A percentile compares a stretch with the other conserved stretches of the same genome.
Conservation (phyloP, 2,329 filamentous ascomycete species). For the Xylaria sp. region DNA sequence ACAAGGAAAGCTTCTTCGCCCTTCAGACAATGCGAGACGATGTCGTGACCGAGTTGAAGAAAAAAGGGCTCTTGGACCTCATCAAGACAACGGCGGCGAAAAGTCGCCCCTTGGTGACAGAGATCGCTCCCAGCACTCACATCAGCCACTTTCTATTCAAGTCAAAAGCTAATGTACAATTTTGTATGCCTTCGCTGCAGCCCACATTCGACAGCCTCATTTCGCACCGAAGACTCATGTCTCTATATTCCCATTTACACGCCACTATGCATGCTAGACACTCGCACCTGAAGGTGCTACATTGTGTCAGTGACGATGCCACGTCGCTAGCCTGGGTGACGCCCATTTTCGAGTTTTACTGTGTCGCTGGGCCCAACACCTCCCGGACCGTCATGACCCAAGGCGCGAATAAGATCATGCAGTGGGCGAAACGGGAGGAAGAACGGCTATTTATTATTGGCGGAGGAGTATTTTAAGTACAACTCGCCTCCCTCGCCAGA, state of each 20-base stretch:
- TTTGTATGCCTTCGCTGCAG: conserved; percentile 85
- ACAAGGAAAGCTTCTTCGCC: conserved; percentile 93
- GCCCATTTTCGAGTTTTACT: conserved; percentile 92
- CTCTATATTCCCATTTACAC: conserved; percentile 86
- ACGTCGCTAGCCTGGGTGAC: conserved; percentile 92
- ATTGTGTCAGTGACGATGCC: conserved; percentile 77
- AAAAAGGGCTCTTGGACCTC: conserved; percentile 77
- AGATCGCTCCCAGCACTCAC: conserved; percentile 82
- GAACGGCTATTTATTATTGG: conserved; percentile 96
- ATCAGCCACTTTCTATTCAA: conserved; percentile 96
- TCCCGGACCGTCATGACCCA: conserved; percentile 76
- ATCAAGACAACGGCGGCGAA: conserved; percentile 76
- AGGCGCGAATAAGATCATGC: conserved; percentile 86
- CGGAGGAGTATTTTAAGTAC: conserved; percentile 79
- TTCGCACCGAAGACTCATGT: conserved; percentile 77
- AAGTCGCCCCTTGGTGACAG: conserved; percentile 76
- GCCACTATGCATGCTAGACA: conserved; percentile 85
- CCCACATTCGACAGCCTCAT: conserved; percentile 71
- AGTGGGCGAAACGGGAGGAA: conserved; percentile 92
- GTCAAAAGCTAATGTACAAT: conserved; percentile 92
- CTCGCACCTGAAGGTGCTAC: conserved; percentile 85
- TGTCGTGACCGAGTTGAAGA: conserved; percentile 74
- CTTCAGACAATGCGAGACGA: conserved; percentile 78
- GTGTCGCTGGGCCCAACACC: conserved; percentile 82
- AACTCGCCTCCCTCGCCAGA: neutral